Base-by-base conservation (phyloP, 2,329 filamentous ascomycete genomes). In the Ceratocystiopsis sp. region DNA sequence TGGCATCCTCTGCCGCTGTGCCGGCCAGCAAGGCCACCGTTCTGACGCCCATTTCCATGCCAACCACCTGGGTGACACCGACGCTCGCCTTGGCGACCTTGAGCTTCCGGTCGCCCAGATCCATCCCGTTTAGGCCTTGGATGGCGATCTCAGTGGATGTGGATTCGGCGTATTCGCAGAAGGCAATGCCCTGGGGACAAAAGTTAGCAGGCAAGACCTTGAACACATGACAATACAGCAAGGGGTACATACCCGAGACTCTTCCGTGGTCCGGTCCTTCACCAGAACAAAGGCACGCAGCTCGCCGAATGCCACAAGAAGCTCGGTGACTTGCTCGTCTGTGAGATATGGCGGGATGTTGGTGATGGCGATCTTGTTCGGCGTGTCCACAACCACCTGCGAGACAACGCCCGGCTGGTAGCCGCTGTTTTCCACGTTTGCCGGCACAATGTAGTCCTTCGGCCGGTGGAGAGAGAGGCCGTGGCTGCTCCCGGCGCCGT, bases 11-110 rank as follows among this genome's bases (percentile, higher is more conserved):
- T 35, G 83, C 81, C 3, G 79, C 84, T 17, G 91, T 93, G 45
- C 89, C 87, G 35, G 91, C 91, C 53, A 98, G 82, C 74, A 95
- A 86, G 41, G 87, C 93, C 78, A 98, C 96, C 49, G 91, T 91
- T 53, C 91, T 93, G 49, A 98, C 89, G 44, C 89, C 85, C 71
- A 95, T 93, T 56, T 98, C 91, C 36, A 93, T 73, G 49, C 86
- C 86, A 39, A 84, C 72, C 18, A 86, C 86, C 59, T 98, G 91
- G n/a, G 86, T 89, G 48, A 85, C 80, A 52, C 91, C 91, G 50
- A 95, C 83, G 60, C 87, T 93, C 29, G 91, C 93, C 56, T 87
- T 84, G 51, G 75, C 69, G 34, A 95, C 86, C 64, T 81, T 89
- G 44, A 98, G 71, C 53, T 80, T 76, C 54, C 81, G 80, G 48